phyloP scores from a whole-genome alignment of 768 basidiomycete genomes.

The Suillus plorans region DNA sequence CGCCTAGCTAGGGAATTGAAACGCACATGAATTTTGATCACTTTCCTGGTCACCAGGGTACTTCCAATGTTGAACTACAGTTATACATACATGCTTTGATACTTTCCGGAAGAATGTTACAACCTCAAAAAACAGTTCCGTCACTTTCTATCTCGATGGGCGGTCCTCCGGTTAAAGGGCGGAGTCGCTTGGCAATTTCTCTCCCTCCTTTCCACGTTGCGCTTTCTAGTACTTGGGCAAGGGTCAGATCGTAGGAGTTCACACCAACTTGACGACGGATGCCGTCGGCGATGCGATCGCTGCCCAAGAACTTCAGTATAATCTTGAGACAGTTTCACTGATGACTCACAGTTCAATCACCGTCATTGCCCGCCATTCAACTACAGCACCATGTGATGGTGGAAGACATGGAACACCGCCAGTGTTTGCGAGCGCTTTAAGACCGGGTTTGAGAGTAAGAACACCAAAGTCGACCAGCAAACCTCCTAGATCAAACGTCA shows the following conservation, averaged over 20 bases:
- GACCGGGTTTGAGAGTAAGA: constrained; percentile 60
- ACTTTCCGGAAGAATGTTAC: neutral
- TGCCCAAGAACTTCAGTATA: constrained; percentile 30
- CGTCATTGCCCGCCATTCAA: constrained; percentile 97
- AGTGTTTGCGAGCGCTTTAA: constrained; percentile 42
- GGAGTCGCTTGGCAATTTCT: constrained; percentile 80
- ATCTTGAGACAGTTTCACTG: constrained; percentile 5
- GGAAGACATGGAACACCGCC: constrained; percentile 57
- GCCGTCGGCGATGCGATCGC: constrained; percentile 75
- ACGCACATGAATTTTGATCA: constrained; percentile 31
- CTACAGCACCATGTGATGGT: constrained; percentile 84
- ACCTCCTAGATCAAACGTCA: constrained; percentile 55
- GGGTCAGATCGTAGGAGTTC: constrained; percentile 52
- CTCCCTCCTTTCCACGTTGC: constrained; percentile 98
- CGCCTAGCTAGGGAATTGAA: constrained; percentile 53
- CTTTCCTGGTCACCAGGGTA: neutral
- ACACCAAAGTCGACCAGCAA: constrained; percentile 84
- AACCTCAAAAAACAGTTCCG: constrained; percentile 69
- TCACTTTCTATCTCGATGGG: constrained; percentile 87
- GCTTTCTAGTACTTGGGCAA: constrained; percentile 89
- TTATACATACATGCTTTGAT: neutral
- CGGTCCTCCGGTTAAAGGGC: constrained; percentile 75
- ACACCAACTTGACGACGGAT: constrained; percentile 63
- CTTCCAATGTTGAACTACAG: neutral
- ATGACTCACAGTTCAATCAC: constrained; percentile 81